Base-by-base conservation (phyloP, 78 protist genomes). In the Dictyostelium discoideum region DNA sequence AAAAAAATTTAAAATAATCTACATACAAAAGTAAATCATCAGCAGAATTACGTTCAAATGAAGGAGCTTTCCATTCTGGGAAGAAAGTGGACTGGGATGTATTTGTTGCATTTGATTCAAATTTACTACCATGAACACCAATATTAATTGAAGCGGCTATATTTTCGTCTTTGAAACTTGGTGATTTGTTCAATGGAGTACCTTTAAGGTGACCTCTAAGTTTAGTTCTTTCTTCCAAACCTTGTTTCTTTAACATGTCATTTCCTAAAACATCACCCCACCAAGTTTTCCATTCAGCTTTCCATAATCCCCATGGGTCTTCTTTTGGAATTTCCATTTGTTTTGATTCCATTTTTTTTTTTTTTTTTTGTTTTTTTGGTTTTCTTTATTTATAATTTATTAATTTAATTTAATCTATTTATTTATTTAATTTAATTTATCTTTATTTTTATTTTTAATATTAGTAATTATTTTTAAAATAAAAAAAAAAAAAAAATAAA, bases 211-310 rank as follows among this genome's bases (percentile, higher is more conserved):
- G 26, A 18, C n/a, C 84, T 20, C 67, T 81, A 81, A 40, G 13
- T 69, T 81, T 29, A 5, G 83, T 78, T 82, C 73, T 89, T 50
- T 89, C 84, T n/a, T 89, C 87, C 13, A 69, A 5, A 1, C 87
- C 94, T 32, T 50, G 20, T 67, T 89, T 84, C 74, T 89, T 81
- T 32, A 89, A 79, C 5, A 11, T 10, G 8, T 89, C 94, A 60
- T 14, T 69, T 24, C 94, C 94, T 60, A 89, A 89, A 2, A 72
- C 48, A n/a, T 69, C 44, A 22, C 94, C 94, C 94, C 94, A 89
- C 94, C 94, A 89, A 14, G 29, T 18, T 40, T 89, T 89, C 94
- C 94, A 89, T 65, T 89, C 94, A 10, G 87, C 94, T 76, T 65
- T 89, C 94, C 94, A 89, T 3, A 72, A 42, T 39, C 87, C 83